Evolutionary conservation across 2,329 filamentous ascomycete species (phyloP).

Genomic region (Byssoonygena ceratinophila): DNA sequence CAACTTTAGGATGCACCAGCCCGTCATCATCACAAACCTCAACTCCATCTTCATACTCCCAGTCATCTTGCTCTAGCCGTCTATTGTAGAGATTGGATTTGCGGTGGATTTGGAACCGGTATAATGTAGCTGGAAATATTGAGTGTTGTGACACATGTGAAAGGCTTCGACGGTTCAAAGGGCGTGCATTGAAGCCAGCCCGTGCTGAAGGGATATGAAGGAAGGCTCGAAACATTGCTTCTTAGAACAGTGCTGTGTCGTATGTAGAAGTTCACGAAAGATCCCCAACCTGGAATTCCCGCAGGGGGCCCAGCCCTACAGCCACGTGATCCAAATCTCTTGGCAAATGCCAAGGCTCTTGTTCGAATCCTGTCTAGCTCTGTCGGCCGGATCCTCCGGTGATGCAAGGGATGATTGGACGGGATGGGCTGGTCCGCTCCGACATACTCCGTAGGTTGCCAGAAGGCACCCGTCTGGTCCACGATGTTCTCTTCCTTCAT

Average conservation of each 20-base stretch:
- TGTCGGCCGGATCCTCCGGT: too few relatives aligned
- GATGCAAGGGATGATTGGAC: too few relatives aligned
- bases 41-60: slow-evolving; percentile 11
- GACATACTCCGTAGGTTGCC: too few relatives aligned
- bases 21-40: slow-evolving; percentile 9
- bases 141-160: slow-evolving; percentile 5
- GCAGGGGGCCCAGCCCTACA: too few relatives aligned
- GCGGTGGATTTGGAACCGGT: slow-evolving; percentile 12
- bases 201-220: slow-evolving; percentile 4
- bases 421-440: too few relatives aligned
- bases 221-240: slow-evolving; percentile 9
- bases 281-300: too few relatives aligned
- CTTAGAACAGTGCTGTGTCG: slow-evolving; percentile 1
- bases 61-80: slow-evolving; percentile 9
- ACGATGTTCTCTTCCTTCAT: too few relatives aligned
- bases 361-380: too few relatives aligned
- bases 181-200: slow-evolving; percentile 1
- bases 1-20: slow-evolving; percentile 5
- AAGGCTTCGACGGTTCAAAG: slow-evolving; percentile 10
- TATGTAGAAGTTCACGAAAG: background rate
- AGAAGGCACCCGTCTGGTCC: too few relatives aligned
- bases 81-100: slow-evolving; percentile 9
- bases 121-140: slow-evolving; percentile 12
- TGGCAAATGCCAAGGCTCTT: too few relatives aligned
- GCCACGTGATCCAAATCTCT: too few relatives aligned